Conservation (phyloP, 441 rosid species). For the Pelargonium citronellum region DNA sequence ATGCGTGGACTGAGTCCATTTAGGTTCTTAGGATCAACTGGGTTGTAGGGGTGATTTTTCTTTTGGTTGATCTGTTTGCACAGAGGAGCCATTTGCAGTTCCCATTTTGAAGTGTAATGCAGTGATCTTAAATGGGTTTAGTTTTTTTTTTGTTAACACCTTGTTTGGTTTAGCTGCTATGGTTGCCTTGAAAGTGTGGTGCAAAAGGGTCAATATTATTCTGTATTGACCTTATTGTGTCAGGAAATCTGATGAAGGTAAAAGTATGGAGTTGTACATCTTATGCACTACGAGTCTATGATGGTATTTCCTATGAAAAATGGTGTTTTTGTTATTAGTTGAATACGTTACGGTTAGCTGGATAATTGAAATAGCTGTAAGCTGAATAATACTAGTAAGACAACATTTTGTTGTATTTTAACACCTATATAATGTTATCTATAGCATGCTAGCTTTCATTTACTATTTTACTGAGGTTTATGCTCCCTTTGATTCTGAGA, state of each 20-base stretch:
- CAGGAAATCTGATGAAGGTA: neutral
- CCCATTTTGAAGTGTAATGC: neutral
- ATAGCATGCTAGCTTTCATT: neutral
- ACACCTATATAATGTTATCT: no score
- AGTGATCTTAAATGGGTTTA: neutral
- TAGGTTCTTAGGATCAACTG: neutral
- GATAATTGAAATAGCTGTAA: neutral
- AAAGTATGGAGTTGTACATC: neutral
- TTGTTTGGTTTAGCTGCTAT: neutral
- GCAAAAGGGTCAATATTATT: neutral
- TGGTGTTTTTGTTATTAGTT: neutral
- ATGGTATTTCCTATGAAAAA: neutral
- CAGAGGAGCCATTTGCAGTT: neutral
- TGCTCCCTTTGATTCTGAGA: conserved; percentile 10
- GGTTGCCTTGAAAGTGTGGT: neutral
- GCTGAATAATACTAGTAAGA: neutral
- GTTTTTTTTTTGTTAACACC: neutral
- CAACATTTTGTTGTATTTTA: no score
- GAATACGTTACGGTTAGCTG: neutral
- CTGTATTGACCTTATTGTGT: no score
- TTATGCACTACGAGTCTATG: neutral
- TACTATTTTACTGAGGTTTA: neutral
- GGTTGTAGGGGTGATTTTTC: neutral
- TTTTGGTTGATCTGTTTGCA: neutral
- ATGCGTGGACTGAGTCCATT: neutral